Evolutionary conservation across 345 rosid genomes (phyloP), one percentile per base, ranked within the genome.

Genomic region (Salix dunnii): DNA sequence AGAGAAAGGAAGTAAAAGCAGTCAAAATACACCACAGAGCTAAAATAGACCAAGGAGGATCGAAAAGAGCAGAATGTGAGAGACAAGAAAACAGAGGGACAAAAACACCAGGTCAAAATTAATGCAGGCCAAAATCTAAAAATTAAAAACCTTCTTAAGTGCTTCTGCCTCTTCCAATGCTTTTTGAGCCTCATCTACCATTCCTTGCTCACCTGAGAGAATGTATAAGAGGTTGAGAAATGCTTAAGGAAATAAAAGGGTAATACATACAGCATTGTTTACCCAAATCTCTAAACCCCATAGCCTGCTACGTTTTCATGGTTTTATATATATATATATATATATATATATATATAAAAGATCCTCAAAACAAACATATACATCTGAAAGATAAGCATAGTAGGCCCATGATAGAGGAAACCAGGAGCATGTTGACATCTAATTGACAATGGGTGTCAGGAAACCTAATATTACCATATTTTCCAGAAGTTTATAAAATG

Each of bases 91-190:
- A 55, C 13, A 21, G 53, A 42, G 31, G 23, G 69, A 49, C 17
- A 36, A 49, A 2, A 30, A 21, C 3, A 23, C 6, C 62, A 72
- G 31, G 27, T 33, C 64, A 68, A 33, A 68, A 73, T 42, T 53
- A 36, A n/a, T 40, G 14, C 42, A 67, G 3, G 14, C 17, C 43
- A n/a, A 40, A 13, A 70, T 58, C 48, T 46, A 33, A 60, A 53
- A 68, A 74, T 55, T 66, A 53, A 63, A 68, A 71, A 96, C 99
- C 99, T 96, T 96, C 85, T 92, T 96, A 53, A 96, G 98, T 72
- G 98, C 98, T 85, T 94, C 99, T 76, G 99, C 99, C 84, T 96
- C 98, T 88, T 96, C 99, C 82, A 96, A 72, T 58, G 97, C 98
- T 76, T 92, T 96, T 80, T 96, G 99, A 65, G 99, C 99, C 83